phyloP scores from a whole-genome alignment of 2,329 filamentous ascomycete species.

The Paecilomyces sp. region DNA sequence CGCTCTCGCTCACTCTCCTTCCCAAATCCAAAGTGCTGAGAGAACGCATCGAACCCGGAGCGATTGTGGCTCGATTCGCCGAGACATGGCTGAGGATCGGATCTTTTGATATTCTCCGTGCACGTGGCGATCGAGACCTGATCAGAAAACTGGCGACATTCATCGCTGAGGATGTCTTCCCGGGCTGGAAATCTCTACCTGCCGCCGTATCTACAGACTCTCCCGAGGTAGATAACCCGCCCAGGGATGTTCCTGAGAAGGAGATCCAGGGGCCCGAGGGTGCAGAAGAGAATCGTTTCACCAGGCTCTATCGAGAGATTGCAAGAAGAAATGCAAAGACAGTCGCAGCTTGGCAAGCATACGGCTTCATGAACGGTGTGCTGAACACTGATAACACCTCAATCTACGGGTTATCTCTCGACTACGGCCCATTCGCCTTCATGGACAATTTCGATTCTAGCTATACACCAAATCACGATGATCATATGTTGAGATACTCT shows the following conservation, averaged over 20 bases:
- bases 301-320: slow-evolving; percentile 80
- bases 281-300: slow-evolving; percentile 75
- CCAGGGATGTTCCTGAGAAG: slow-evolving; percentile 49
- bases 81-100: slow-evolving; percentile 87
- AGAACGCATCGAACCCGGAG: slow-evolving; percentile 79
- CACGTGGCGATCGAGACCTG: slow-evolving; percentile 68
- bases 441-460: slow-evolving; percentile 92
- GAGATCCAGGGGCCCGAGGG: slow-evolving; percentile 61
- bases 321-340: slow-evolving; percentile 76
- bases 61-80: slow-evolving; percentile 87
- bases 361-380: slow-evolving; percentile 98
- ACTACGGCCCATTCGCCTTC: slow-evolving; percentile 96
- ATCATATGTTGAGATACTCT: slow-evolving; percentile 75
- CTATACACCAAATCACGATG: slow-evolving; percentile 97
- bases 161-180: slow-evolving; percentile 78
- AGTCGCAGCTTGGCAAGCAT: slow-evolving; percentile 92
- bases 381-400: slow-evolving; percentile 98
- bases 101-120: slow-evolving; percentile 89
- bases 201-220: slow-evolving; percentile 40
- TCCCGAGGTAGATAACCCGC: slow-evolving; percentile 36
- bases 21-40: slow-evolving; percentile 66
- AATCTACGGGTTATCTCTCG: slow-evolving; percentile 77
- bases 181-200: slow-evolving; percentile 79
- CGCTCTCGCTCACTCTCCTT: slow-evolving; percentile 71
- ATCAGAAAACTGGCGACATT: slow-evolving; percentile 73